A percentile compares a stretch with the other conserved stretches of the same genome.
These are phyloP conservation scores for Skeletonema potamos DNA, from an alignment of 108 stramenopile genomes.

Conservation along the genomic window DNA sequence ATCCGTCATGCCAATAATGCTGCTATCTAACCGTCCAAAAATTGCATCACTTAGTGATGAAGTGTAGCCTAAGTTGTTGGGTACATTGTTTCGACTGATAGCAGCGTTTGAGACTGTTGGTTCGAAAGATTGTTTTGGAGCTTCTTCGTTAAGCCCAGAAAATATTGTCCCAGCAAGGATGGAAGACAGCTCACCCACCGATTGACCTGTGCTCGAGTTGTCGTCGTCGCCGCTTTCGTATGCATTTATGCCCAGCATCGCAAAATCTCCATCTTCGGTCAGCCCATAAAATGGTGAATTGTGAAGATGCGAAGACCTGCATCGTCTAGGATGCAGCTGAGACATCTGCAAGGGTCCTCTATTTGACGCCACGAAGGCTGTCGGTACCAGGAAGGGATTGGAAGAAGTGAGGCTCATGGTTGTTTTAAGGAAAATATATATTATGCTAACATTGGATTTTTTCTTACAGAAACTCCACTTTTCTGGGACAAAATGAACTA, in stretches of 20 bases:
- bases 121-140: background rate
- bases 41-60: slow-evolving; percentile 3
- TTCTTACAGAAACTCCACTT: too few species aligned
- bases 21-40: background rate
- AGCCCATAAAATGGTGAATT: slow-evolving; percentile 9
- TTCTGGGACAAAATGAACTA: background rate
- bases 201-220: background rate
- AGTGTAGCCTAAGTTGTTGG: background rate
- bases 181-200: background rate
- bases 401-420: background rate
- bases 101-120: background rate
- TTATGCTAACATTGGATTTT: too few species aligned
- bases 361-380: background rate
- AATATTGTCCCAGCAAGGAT: background rate
- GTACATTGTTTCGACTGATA: background rate
- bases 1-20: background rate
- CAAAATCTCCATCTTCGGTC: slow-evolving; percentile 47
- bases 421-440: too few species aligned
- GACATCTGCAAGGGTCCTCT: background rate
- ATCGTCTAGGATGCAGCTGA: background rate
- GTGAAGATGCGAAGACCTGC: background rate
- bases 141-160: background rate
- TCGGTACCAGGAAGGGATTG: background rate
- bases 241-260: slow-evolving; percentile 37
- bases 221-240: slow-evolving; percentile 3